phyloP scores from a whole-genome alignment of 257 asterid genomes.

The Scutellaria barbata region DNA sequence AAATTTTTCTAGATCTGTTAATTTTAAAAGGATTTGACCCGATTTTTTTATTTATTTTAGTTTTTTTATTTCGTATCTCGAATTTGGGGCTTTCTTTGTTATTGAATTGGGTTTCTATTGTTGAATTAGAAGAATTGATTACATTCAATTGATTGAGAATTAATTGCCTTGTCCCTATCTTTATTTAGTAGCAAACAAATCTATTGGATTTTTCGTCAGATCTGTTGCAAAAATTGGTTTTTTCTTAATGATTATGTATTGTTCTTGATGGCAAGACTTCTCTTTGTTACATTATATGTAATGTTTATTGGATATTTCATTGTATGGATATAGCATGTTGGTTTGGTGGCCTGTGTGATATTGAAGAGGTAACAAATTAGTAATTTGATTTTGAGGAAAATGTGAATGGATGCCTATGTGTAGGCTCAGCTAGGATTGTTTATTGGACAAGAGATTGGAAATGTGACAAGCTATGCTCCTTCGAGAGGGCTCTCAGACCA shows the following conservation, averaged over 20 bases:
- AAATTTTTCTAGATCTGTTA: conserved; percentile 17
- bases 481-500: conserved; percentile 62
- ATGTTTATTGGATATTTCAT: background rate
- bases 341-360: conserved; percentile 35
- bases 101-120: background rate
- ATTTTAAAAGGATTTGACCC: background rate
- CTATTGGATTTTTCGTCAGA: background rate
- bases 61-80: background rate
- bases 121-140: no score
- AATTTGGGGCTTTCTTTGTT: background rate
- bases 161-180: background rate
- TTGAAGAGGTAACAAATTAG: conserved; percentile 46
- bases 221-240: background rate
- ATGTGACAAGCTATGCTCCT: conserved; percentile 78
- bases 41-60: background rate
- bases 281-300: background rate
- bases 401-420: conserved; percentile 83
- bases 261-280: background rate
- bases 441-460: conserved; percentile 86
- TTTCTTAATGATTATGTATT: background rate
- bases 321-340: conserved; percentile 21
- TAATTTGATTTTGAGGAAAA: conserved; percentile 51
- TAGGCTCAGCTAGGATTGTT: conserved; percentile 97
- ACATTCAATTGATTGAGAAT: background rate
- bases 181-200: background rate